Percentiles rank a stretch among this genome's conserved stretches.
Evolutionary conservation across 257 asterid genomes (phyloP).

Genomic region (Salvia rosmarinus): DNA sequence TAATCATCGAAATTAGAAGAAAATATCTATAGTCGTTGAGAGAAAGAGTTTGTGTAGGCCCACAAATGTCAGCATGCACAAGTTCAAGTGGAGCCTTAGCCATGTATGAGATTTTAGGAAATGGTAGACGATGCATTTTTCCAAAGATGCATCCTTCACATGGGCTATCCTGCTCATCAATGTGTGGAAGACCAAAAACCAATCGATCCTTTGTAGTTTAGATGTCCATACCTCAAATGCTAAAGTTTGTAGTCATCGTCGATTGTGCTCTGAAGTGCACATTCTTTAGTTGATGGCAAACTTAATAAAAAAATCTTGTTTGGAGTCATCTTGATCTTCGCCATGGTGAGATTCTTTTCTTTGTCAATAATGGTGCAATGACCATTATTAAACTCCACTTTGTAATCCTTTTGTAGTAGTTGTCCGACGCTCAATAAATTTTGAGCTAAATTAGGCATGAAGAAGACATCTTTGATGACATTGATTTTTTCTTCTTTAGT

Average conservation of each 20-base stretch:
- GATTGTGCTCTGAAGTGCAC: neutral
- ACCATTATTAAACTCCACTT: neutral
- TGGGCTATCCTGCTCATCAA: neutral
- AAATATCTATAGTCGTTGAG: neutral
- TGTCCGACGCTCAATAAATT: neutral
- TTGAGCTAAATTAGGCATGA: neutral
- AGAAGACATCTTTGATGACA: neutral
- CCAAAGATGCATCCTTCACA: neutral
- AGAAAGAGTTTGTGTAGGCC: neutral
- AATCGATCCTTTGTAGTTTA: neutral
- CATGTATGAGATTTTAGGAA: neutral
- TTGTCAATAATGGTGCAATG: neutral
- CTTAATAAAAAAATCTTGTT: neutral
- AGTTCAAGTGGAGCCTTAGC: neutral
- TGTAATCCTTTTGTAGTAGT: neutral
- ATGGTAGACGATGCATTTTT: neutral
- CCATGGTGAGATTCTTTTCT: neutral
- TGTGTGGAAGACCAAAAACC: neutral
- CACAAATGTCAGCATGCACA: slow-evolving; percentile 2
- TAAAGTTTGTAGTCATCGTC: neutral
- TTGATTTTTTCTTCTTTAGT: neutral
- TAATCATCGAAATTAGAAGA: neutral
- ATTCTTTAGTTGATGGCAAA: neutral
- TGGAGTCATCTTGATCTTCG: slow-evolving; percentile 7
- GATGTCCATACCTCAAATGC: slow-evolving; percentile 14